phyloP scores from a whole-genome alignment of 2,329 filamentous ascomycete species.

The Diaporthe destruens region DNA sequence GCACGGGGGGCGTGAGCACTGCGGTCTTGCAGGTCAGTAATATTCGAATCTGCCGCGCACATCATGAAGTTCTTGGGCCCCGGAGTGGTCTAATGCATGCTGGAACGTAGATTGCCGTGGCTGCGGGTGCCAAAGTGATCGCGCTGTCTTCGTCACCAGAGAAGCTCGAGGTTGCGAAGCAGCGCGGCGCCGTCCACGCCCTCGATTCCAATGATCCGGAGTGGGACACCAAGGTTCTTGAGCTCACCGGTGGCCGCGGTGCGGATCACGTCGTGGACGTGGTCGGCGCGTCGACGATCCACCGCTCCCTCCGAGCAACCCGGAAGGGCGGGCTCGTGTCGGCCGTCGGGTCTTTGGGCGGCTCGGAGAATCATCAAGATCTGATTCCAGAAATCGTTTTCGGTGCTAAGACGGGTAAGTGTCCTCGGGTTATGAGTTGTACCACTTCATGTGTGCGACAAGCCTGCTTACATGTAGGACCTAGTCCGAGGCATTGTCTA shows the following conservation, averaged over 20 bases:
- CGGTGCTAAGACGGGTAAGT: slow-evolving; percentile 21
- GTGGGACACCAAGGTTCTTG: slow-evolving; percentile 12
- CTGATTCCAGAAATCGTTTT: slow-evolving; percentile 5
- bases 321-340: slow-evolving; percentile 3
- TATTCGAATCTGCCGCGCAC: no score
- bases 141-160: slow-evolving; percentile 1
- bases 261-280: slow-evolving; percentile 15
- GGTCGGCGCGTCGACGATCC: slow-evolving; percentile 12
- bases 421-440: neutral
- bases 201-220: slow-evolving; percentile 20
- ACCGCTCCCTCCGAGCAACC: slow-evolving; percentile 7
- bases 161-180: slow-evolving; percentile 13
- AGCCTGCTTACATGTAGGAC: neutral
- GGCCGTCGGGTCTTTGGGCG: neutral
- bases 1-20: slow-evolving; percentile 4
- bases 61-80: neutral
- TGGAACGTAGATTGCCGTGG: neutral
- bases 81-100: neutral
- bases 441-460: neutral
- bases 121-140: slow-evolving; percentile 4
- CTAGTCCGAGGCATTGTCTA: slow-evolving; percentile 21
- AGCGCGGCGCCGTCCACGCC: neutral
- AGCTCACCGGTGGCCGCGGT: slow-evolving; percentile 19
- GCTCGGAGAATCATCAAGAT: slow-evolving; percentile 13
- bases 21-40: slow-evolving; percentile 14